Conservation (phyloP, 352 stramenopile genomes). For the Pythium sukuiense region DNA sequence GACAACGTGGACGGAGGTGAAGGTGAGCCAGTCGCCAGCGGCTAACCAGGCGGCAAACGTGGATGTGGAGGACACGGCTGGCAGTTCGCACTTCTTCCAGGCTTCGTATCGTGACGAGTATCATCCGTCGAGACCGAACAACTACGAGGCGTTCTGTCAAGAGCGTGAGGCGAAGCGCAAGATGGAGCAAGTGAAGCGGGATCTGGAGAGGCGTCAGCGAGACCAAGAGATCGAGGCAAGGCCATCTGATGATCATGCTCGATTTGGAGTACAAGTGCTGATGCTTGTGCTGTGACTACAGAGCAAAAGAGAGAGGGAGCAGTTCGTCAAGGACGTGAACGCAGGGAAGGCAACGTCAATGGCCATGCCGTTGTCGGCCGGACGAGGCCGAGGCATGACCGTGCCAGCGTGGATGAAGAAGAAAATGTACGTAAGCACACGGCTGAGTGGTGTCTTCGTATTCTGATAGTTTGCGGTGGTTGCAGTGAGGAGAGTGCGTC, state of each 20-base stretch:
- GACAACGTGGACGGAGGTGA: slow-evolving; percentile 86
- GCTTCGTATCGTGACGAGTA: slow-evolving; percentile 84
- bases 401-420: slow-evolving; percentile 93
- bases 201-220: slow-evolving; percentile 73
- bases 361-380: slow-evolving; percentile 47
- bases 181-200: slow-evolving; percentile 79
- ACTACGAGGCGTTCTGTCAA: slow-evolving; percentile 88
- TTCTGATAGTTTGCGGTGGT: neutral
- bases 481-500: slow-evolving; percentile 62
- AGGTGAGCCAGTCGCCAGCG: slow-evolving; percentile 31
- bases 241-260: neutral
- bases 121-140: slow-evolving; percentile 84
- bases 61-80: slow-evolving; percentile 12
- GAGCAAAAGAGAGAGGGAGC: slow-evolving; percentile 66
- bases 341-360: slow-evolving; percentile 62
- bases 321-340: slow-evolving; percentile 69
- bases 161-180: slow-evolving; percentile 73
- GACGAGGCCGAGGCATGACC: slow-evolving; percentile 87
- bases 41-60: slow-evolving; percentile 29
- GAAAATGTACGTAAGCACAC: slow-evolving; percentile 58
- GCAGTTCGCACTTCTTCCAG: slow-evolving; percentile 60
- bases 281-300: slow-evolving; percentile 17
- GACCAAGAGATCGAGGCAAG: slow-evolving; percentile 69
- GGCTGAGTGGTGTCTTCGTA: neutral
- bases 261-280: neutral